A percentile compares a stretch with the other conserved stretches of the same genome.
These are phyloP conservation scores for Hordeum vulgare DNA, from an alignment of 176 grass and related monocot species.

Conservation along the genomic window MorexV3_pseudomolecules_assembly NC_058520.1:567850250-567850749, in stretches of 20 bases:
- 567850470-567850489: not conserved
- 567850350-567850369: constrained; percentile 19
- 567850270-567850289: constrained; percentile 15
- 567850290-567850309: constrained; percentile 39
- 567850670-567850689: not conserved
- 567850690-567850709: constrained; percentile 24
- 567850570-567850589: not conserved
- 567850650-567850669: not conserved
- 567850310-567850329: constrained; percentile 29
- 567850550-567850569: not conserved
- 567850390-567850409: constrained; percentile 20
- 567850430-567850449: constrained; percentile 30
- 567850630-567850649: not conserved
- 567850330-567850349: constrained; percentile 23
- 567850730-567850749: constrained; percentile 56
- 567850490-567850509: not conserved
- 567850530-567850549: not conserved
- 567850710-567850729: constrained; percentile 38
- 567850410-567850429: constrained; percentile 33
- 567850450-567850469: not conserved
- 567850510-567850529: constrained; percentile 10
- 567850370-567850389: constrained; percentile 20
- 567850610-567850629: not conserved
- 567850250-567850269: not conserved
- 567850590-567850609: not conserved